A percentile compares a stretch with the other conserved stretches of the same genome.
These are phyloP conservation scores for Termitomyces sp. DNA, from an alignment of 768 basidiomycete genomes.

Conservation along the genomic window DNA sequence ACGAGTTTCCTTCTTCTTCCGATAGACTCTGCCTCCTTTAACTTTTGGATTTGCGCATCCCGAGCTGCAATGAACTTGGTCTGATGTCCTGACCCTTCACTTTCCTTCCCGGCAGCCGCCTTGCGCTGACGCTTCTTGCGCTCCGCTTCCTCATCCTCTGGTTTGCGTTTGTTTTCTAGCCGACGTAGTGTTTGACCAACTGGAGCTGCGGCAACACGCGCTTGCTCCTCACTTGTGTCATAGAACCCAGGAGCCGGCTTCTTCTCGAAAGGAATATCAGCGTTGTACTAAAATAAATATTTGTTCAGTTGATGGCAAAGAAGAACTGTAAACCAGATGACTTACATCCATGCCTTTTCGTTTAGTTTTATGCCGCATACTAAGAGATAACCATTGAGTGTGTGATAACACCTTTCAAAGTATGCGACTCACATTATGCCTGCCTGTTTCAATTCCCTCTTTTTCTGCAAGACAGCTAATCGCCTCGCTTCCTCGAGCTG, in stretches of 20 bases:
- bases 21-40: conserved; percentile 96
- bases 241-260: conserved; percentile 94
- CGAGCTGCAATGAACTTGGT: conserved; percentile 96
- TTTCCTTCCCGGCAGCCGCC: conserved; percentile 55
- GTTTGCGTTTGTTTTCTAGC: conserved; percentile 93
- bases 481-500: conserved; percentile 95
- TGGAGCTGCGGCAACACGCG: conserved; percentile 79
- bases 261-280: conserved; percentile 98
- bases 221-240: conserved; percentile 91
- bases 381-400: conserved; percentile 19
- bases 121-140: conserved; percentile 85
- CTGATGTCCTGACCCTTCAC: conserved; percentile 56
- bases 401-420: conserved; percentile 1
- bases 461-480: conserved; percentile 94
- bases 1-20: conserved; percentile 79
- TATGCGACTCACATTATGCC: conserved; percentile 77
- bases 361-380: conserved; percentile 92
- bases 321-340: conserved; percentile 9
- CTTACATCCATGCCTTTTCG: conserved; percentile 96
- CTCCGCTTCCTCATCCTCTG: conserved; percentile 91
- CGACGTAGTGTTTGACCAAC: conserved; percentile 87
- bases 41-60: conserved; percentile 95
- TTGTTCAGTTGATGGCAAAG: conserved; percentile 4
- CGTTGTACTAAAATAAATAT: conserved; percentile 71
- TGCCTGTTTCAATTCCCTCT: conserved; percentile 94